phyloP scores from a whole-genome alignment of 768 basidiomycete species.

The Mycena latifolia region DNA sequence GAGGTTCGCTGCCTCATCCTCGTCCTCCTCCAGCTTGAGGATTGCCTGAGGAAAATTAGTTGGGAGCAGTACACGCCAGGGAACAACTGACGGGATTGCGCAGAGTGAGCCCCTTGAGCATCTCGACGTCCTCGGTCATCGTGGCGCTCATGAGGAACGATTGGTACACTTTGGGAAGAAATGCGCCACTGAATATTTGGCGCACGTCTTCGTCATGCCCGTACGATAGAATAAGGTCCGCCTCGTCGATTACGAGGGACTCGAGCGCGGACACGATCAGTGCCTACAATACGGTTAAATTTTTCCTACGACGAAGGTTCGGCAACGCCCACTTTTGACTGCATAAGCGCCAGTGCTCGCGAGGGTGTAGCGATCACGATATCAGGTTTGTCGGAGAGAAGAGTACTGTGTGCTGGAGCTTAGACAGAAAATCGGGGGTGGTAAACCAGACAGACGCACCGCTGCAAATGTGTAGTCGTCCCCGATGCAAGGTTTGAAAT shows the following conservation, averaged over 20 bases:
- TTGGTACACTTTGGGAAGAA: conserved; percentile 86
- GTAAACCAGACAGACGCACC: conserved; percentile 56
- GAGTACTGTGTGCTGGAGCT: conserved; percentile 40
- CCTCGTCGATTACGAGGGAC: conserved; percentile 96
- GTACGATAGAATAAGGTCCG: conserved; percentile 96
- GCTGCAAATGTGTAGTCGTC: conserved; percentile 76
- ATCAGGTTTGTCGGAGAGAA: conserved; percentile 75
- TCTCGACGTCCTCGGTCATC: conserved; percentile 95
- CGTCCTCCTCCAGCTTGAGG: conserved; percentile 88
- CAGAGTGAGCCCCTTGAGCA: conserved; percentile 88
- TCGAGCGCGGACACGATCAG: conserved; percentile 77
- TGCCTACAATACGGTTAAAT: conserved; percentile 53
- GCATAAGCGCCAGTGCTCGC: conserved; percentile 73
- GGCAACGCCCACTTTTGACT: conserved; percentile 68
- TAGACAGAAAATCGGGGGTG: background rate
- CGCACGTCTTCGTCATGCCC: conserved; percentile 94
- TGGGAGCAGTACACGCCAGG: background rate
- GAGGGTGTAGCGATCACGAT: conserved; percentile 86
- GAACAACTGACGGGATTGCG: conserved; percentile 81
- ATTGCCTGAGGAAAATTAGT: conserved; percentile 67
- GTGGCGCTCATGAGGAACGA: conserved; percentile 98
- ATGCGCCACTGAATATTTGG: conserved; percentile 73
- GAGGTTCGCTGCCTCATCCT: conserved; percentile 84
- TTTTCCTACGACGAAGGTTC: background rate
- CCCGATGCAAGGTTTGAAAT: conserved; percentile 85